A percentile compares a stretch with the other conserved stretches of the same genome.
Evolutionary conservation across 75 land plant species (phyloP).

Genomic region (Adiantum capillusveneris): DNA sequence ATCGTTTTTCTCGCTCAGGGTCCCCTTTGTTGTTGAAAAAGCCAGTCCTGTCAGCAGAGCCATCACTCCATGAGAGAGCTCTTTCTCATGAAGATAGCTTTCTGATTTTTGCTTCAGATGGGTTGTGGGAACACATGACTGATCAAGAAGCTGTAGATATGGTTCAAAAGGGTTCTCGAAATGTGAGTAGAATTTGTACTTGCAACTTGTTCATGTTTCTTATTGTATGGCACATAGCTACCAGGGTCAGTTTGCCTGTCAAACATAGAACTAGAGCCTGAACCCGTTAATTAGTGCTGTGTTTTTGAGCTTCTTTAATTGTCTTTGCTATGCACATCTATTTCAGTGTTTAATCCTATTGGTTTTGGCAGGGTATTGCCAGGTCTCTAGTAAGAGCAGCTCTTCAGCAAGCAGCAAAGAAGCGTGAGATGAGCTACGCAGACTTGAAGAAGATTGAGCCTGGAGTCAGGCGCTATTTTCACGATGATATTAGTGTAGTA

Average conservation of each 20-base stretch:
- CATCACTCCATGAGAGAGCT: constrained; percentile 21
- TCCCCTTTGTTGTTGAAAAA: constrained; percentile 17
- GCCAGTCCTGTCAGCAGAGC: constrained; percentile 46
- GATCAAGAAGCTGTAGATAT: constrained; percentile 30
- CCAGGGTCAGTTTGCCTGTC: background rate
- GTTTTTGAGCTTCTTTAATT: constrained; percentile 14
- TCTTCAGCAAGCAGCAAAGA: constrained; percentile 69
- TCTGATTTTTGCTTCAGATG: too few species aligned
- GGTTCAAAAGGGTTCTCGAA: constrained; percentile 20
- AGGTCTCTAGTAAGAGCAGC: constrained; percentile 76
- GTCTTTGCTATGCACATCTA: background rate
- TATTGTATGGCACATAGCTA: background rate
- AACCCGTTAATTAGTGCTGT: background rate
- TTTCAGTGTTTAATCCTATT: constrained; percentile 3
- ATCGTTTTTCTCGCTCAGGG: constrained; percentile 22
- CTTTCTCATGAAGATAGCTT: constrained; percentile 28
- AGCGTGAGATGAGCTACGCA: constrained; percentile 66
- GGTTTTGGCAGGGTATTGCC: constrained; percentile 94
- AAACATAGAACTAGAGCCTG: background rate
- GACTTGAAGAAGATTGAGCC: constrained; percentile 62
- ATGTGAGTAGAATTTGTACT: constrained; percentile 3
- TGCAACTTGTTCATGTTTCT: background rate
- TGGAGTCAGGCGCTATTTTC: constrained; percentile 75
- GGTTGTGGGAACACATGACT: constrained; percentile 29
- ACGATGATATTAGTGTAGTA: constrained; percentile 83